Evolutionary conservation across 202 grass and related monocot genomes (phyloP), one percentile per base, ranked within the genome.

Genomic region (Schoenoplectus tabernaemontani): DNA sequence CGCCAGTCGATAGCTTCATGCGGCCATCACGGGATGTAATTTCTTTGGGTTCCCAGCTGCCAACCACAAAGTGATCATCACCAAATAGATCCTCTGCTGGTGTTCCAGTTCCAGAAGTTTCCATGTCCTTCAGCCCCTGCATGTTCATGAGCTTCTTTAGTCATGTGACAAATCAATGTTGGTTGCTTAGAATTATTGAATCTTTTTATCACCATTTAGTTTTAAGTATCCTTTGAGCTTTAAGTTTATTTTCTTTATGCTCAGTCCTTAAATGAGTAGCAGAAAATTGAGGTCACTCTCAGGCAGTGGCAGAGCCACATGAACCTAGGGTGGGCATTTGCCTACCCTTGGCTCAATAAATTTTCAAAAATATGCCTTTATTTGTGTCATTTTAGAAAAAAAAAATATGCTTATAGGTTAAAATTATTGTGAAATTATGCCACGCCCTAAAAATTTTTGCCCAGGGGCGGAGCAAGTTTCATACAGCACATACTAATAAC

Each of bases 31-130:
- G 96, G 61, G 83, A 95, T 54, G 90, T 77, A 64, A 99, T 51
- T 53, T 88, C 86, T 81, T 87, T 91, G 33, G 61, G 77, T 64
- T 96, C 92, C 96, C 96, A 99, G 22, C 59, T 96, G 30, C 96
- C 96, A 19, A 99, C 75, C 60, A 95, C 85, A 89, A 99, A 99
- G 88, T 87, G 85, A 0, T 95, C 96, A 57, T 99, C 92, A 56
- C 92, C 96, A 83, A 99, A 99, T 19, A 59, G 78, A 33, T 80
- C 78, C 44, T 93, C 84, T 0, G 90, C 92, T 62, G 77, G 56
- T 65, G 85, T 90, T 47, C 87, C 79, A 62, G 87, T 89, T 78
- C 47, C 68, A 30, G 81, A 85, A 33, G 81, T 56, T 66, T 87
- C 79, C 63, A 80, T 82, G 3, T 85, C 87, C 60, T 76, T 89